phyloP scores from a whole-genome alignment of 2,329 filamentous ascomycete species.

The Arthrobotrys megalospora region DNA sequence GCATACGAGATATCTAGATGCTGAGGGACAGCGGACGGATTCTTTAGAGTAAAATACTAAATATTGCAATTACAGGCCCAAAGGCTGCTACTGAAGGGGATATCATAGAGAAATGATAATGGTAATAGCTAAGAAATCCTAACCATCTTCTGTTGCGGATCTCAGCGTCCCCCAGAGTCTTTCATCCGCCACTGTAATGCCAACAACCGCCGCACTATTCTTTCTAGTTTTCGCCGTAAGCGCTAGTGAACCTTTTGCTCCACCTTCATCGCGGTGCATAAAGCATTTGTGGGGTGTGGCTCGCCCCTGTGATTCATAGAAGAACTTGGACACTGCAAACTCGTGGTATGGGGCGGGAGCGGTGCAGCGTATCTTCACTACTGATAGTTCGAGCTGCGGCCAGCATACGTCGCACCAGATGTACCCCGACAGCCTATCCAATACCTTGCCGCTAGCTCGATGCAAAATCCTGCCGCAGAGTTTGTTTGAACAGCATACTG shows the following conservation, averaged over 20 bases:
- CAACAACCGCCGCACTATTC: background rate
- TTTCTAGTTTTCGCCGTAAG: background rate
- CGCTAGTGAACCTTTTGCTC: background rate
- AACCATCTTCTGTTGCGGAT: background rate
- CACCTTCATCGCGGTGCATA: slow-evolving; percentile 23
- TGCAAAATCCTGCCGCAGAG: slow-evolving; percentile 67
- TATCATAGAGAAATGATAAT: too few relatives aligned
- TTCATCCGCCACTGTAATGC: background rate
- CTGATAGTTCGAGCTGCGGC: slow-evolving; percentile 65
- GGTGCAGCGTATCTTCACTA: slow-evolving; percentile 63
- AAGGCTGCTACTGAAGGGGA: too few relatives aligned
- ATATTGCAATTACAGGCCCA: too few relatives aligned
- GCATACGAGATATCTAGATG: too few relatives aligned
- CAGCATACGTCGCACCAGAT: slow-evolving; percentile 67
- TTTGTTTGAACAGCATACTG: slow-evolving; percentile 68
- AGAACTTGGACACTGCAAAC: slow-evolving; percentile 66
- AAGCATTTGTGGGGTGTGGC: slow-evolving; percentile 63
- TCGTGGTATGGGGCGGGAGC: slow-evolving; percentile 64
- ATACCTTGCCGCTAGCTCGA: slow-evolving; percentile 62
- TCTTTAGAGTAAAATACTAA: too few relatives aligned
- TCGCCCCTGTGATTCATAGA: slow-evolving; percentile 66
- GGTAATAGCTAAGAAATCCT: background rate
- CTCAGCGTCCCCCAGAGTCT: background rate
- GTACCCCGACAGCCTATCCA: slow-evolving; percentile 63
- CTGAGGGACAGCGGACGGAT: too few relatives aligned